phyloP scores from a whole-genome alignment of 2,329 filamentous ascomycete genomes.

The Coniochaeta sp. region DNA sequence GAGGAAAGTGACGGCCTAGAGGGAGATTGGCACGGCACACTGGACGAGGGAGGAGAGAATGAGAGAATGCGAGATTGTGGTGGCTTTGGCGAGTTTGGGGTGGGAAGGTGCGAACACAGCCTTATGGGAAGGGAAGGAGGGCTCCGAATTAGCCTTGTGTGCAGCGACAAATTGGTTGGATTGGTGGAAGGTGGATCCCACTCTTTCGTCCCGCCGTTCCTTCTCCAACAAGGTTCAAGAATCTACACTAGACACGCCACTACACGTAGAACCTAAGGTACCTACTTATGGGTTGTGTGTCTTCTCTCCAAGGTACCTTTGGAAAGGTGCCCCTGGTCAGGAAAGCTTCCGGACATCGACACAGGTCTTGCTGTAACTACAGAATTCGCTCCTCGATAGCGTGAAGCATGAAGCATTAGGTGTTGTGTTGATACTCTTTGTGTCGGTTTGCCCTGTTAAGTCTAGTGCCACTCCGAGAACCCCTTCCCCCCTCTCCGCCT shows the following conservation, averaged over 20 bases:
- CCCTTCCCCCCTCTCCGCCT: background rate
- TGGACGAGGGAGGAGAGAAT: background rate
- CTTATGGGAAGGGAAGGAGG: slow-evolving; percentile 10
- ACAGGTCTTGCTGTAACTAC: too few relatives aligned
- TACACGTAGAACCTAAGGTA: too few relatives aligned
- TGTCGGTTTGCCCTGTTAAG: too few relatives aligned
- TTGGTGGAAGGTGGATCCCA: background rate
- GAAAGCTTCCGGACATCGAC: too few relatives aligned
- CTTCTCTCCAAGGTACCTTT: too few relatives aligned
- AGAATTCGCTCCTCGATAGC: background rate
- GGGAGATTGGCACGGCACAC: background rate
- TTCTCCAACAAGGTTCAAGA: background rate
- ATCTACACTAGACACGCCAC: too few relatives aligned
- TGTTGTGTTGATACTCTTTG: background rate
- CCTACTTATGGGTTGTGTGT: too few relatives aligned
- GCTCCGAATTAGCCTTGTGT: slow-evolving; percentile 20
- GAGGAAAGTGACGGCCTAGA: background rate
- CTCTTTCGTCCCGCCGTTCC: background rate
- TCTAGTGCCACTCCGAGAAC: background rate
- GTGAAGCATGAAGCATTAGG: background rate
- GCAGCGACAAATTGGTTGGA: slow-evolving; percentile 6
- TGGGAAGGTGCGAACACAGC: background rate
- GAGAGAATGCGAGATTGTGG: background rate
- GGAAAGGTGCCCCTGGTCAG: too few relatives aligned
- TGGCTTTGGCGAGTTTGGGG: background rate